Evolutionary conservation across 257 asterid genomes (phyloP), one percentile per base, ranked within the genome.

Genomic region (Nicotiana undulata): DNA sequence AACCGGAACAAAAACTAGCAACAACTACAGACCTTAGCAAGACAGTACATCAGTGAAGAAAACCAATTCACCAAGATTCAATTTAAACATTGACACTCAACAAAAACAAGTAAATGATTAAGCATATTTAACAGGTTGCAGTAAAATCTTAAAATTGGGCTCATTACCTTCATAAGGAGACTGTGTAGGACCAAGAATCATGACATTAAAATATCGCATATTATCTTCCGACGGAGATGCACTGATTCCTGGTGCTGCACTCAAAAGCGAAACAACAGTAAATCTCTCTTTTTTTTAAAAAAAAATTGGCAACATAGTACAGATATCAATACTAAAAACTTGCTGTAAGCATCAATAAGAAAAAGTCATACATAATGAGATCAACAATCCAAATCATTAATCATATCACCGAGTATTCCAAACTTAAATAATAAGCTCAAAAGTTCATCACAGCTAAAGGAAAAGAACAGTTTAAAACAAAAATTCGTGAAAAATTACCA

Each of bases 201-300:
- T 96, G 76, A 96, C 99, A 85, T 96, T 96, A 86, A 96, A 96
- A 75, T 96, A 93, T 32, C 98, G 97, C 99, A 96, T 96, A 70
- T 96, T 96, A 26, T 96, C 98, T 84, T 96, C 99, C 0, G 97
- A 96, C 7, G 99, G 98, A 60, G 99, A 96, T 9, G 99, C 99
- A 85, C 99, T 96, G 89, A 96, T 94, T 84, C 99, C 99, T 1
- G 99, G 99, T 5, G 99, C 99, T 96, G 97, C 89, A 92, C 3
- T 77, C 81, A 89, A 31, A 28, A 10, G 51, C 31, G 52, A 75
- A 82, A 34, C 79, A 82, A 67, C 68, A 82, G 82, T n/a, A 72
- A 79, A 37, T 59, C n/a, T 46, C 74, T 64, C 5, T 58, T 2
- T 40, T 37, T 37, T 40, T 40, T 40, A 29, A 3, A 28, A 28